phyloP scores from a whole-genome alignment of 2,329 filamentous ascomycete species.

The Colletotrichum trifolii region DNA sequence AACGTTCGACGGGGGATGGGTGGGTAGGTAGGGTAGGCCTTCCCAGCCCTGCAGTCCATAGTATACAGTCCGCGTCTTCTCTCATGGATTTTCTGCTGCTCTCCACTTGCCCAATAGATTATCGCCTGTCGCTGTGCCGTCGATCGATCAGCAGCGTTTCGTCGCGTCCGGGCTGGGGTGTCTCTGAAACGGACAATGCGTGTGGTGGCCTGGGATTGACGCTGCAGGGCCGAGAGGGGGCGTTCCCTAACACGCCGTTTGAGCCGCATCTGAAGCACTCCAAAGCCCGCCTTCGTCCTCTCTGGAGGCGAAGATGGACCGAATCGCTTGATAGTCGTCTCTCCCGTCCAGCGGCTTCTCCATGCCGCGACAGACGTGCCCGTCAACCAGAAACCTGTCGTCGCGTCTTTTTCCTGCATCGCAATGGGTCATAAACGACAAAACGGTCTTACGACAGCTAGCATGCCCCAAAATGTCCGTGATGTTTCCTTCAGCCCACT shows the following conservation, averaged over 20 bases:
- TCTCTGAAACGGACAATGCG: constrained; percentile 35
- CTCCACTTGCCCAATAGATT: neutral
- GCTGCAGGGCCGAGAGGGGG: constrained; percentile 18
- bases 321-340: too few relatives aligned
- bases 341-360: too few relatives aligned
- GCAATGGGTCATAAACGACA: neutral
- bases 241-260: constrained; percentile 29
- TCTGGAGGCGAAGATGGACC: neutral
- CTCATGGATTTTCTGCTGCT: neutral
- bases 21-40: too few relatives aligned
- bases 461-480: constrained; percentile 7
- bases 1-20: too few relatives aligned
- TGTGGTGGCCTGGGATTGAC: constrained; percentile 29
- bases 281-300: neutral
- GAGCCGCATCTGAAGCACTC: constrained; percentile 32
- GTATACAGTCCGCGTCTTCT: too few relatives aligned
- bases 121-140: constrained; percentile 11
- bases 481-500: constrained; percentile 28
- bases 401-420: constrained; percentile 2
- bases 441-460: too few relatives aligned
- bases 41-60: too few relatives aligned
- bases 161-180: constrained; percentile 33
- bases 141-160: constrained; percentile 36
- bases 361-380: neutral
- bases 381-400: neutral